Evolutionary conservation across 2,329 filamentous ascomycete genomes (phyloP).

Genomic region (Arthrobotrys sphaeroides): DNA sequence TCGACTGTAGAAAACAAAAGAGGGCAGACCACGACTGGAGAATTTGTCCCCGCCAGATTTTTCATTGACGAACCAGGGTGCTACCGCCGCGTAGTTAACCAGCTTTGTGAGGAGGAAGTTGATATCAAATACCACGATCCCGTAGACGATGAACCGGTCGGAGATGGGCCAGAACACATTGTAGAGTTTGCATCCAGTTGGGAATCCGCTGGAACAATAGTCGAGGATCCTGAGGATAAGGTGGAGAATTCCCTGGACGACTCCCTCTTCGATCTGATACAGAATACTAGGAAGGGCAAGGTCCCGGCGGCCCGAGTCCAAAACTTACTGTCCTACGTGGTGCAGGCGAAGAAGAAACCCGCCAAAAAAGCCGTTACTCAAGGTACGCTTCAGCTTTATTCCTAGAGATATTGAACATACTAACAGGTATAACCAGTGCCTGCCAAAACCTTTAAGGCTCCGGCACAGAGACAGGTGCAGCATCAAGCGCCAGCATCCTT

Average conservation of each 20-base stretch:
- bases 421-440: slow-evolving; percentile 24
- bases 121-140: slow-evolving; percentile 45
- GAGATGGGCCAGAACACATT: slow-evolving; percentile 34
- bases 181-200: slow-evolving; percentile 46
- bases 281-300: slow-evolving; percentile 23
- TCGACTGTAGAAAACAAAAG: slow-evolving; percentile 26
- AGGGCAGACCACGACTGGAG: slow-evolving; percentile 17
- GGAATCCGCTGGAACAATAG: slow-evolving; percentile 41
- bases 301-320: slow-evolving; percentile 21
- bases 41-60: slow-evolving; percentile 36
- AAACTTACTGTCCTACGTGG: slow-evolving; percentile 12
- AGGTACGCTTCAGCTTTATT: neutral
- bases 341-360: slow-evolving; percentile 7
- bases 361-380: slow-evolving; percentile 1
- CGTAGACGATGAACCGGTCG: slow-evolving; percentile 21
- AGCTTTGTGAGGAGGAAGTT: slow-evolving; percentile 37
- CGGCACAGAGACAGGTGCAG: neutral
- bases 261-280: slow-evolving; percentile 41
- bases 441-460: slow-evolving; percentile 1
- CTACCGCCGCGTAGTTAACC: slow-evolving; percentile 44
- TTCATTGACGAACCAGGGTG: slow-evolving; percentile 50
- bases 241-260: neutral
- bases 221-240: slow-evolving; percentile 10
- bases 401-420: neutral
- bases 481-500: slow-evolving; percentile 14